Conservation (phyloP, 1,284 basidiomycete genomes). For the Xerocomus nothofagi region DNA sequence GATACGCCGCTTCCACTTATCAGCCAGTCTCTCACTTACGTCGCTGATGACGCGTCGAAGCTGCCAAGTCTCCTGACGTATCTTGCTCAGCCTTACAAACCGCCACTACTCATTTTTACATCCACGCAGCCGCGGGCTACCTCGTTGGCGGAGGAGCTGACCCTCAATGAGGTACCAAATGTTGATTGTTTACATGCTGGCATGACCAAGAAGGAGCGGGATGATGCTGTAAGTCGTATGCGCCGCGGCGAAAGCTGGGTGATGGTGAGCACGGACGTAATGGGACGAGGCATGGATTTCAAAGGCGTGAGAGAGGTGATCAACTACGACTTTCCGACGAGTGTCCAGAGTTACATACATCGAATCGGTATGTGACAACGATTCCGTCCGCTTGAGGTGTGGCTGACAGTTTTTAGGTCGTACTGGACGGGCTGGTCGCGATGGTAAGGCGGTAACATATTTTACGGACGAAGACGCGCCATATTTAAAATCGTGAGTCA, state of each 20-base stretch:
- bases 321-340: constrained; percentile 96
- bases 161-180: constrained; percentile 80
- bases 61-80: constrained; percentile 81
- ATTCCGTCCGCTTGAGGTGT: background rate
- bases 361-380: constrained; percentile 67
- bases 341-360: constrained; percentile 93
- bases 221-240: constrained; percentile 84
- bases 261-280: constrained; percentile 90
- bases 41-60: constrained; percentile 92
- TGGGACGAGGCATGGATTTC: constrained; percentile 98
- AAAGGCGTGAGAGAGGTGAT: constrained; percentile 93
- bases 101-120: constrained; percentile 91
- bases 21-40: constrained; percentile 85
- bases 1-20: constrained; percentile 87
- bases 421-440: constrained; percentile 90
- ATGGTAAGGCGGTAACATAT: constrained; percentile 92
- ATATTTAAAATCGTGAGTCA: constrained; percentile 82
- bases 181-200: constrained; percentile 93
- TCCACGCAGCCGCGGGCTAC: constrained; percentile 91
- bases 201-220: constrained; percentile 83
- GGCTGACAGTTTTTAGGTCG: constrained; percentile 54
- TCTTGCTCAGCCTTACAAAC: constrained; percentile 83
- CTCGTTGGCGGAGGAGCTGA: constrained; percentile 86
- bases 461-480: constrained; percentile 94
- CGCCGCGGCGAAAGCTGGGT: constrained; percentile 88